Evolutionary conservation across 257 asterid genomes (phyloP).

Genomic region (Gentiana macrophylla): DNA sequence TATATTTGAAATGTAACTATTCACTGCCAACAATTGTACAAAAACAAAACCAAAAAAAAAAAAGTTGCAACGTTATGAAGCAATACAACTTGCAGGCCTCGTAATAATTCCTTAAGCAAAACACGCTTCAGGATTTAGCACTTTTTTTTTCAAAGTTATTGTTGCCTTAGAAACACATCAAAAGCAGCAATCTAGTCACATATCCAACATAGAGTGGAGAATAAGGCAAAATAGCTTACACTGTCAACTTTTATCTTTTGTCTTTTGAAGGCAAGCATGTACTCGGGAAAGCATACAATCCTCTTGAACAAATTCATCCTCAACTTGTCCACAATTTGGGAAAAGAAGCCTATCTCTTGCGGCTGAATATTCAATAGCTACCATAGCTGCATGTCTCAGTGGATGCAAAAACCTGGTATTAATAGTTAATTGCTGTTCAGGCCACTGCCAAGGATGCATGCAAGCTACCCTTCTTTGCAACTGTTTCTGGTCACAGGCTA

Average conservation of each 20-base stretch:
- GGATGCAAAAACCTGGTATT: constrained; percentile 57
- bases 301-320: constrained; percentile 23
- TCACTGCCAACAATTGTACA: too few species aligned
- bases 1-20: too few species aligned
- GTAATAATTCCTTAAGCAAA: too few species aligned
- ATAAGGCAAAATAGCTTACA: constrained; percentile 12
- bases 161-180: neutral
- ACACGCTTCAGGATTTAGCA: too few species aligned
- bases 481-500: constrained; percentile 13
- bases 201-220: neutral
- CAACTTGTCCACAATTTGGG: constrained; percentile 25
- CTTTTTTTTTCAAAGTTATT: too few species aligned
- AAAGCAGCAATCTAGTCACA: neutral
- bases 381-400: constrained; percentile 76
- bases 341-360: constrained; percentile 58
- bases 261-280: constrained; percentile 35
- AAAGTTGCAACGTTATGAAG: too few species aligned
- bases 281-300: constrained; percentile 23
- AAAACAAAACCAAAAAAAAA: too few species aligned
- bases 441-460: constrained; percentile 72
- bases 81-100: too few species aligned
- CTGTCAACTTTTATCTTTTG: constrained; percentile 30
- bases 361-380: constrained; percentile 70
- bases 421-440: constrained; percentile 25
- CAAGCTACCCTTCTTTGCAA: constrained; percentile 38